Evolutionary conservation across 2,329 filamentous ascomycete genomes (phyloP), one percentile per base, ranked within the genome.

Genomic region (Sclerotinia glacialis): DNA sequence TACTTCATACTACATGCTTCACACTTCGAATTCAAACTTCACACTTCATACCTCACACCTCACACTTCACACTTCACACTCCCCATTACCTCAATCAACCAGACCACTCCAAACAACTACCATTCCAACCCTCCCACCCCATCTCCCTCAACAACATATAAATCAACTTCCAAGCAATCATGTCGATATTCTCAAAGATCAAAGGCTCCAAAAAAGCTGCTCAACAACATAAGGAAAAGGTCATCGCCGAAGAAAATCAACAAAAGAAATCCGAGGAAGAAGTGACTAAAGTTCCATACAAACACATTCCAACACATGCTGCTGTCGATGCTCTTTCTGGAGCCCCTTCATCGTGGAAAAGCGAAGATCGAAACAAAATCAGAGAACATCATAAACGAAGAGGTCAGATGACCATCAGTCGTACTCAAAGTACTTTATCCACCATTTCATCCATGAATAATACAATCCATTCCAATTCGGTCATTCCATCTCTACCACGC

Each of bases 241-340:
- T 80, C 67, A 79, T 77, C 52, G 31, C 42, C 12, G 81, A 83
- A 70, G 80, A 82, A 71, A 77, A 80, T 49, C 81, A 77, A 52
- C 80, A 81, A 68, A 62, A 74, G 26, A 73, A 76, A 47, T 53
- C 44, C 1, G 67, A 67, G 5, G 16, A 59, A 40, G 53, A 42
- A 18, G 31, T 37, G 23, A 52, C 53, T 42, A 79, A 80, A 64
- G 69, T 77, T n/a, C 79, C 83, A 16, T 88, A 89, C 76, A 82
- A 78, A 63, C 86, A 89, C 73, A 76, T 86, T 26, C 85, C 86
- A n/a, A 87, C 80, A 18, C 86, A 89, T 73, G 86, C 86, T 37
- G 84, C 84, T 55, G 74, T 80, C 16, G 86, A 89, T 75, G 85
- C 86, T 53, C 76, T 87, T 53, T 78, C 80, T 28, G 82, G 81